Conservation (phyloP, 345 rosid species). For the Cardamine occulta region DNA sequence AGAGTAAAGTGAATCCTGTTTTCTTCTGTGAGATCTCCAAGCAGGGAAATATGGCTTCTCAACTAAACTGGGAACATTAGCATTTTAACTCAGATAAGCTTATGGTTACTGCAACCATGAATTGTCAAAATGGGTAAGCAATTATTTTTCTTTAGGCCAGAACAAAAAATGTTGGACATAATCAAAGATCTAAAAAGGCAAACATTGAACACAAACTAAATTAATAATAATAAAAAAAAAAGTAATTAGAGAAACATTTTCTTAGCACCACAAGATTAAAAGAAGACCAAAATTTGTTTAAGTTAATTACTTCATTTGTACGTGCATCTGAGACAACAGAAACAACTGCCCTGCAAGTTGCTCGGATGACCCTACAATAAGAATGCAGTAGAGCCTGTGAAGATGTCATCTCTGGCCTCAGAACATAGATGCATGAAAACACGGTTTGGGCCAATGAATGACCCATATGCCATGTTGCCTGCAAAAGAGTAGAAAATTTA, state of each 20-base stretch:
- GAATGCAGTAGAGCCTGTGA: slow-evolving; percentile 87
- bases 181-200: slow-evolving; percentile 12
- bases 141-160: background rate
- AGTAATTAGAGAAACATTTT: background rate
- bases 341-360: slow-evolving; percentile 93
- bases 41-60: slow-evolving; percentile 28
- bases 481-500: slow-evolving; percentile 47
- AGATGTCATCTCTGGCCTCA: slow-evolving; percentile 88
- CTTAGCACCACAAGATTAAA: slow-evolving; percentile 31
- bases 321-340: slow-evolving; percentile 96
- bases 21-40: slow-evolving; percentile 8
- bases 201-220: slow-evolving; percentile 14
- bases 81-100: slow-evolving; percentile 23
- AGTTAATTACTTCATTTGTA: slow-evolving; percentile 98
- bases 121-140: slow-evolving; percentile 15
- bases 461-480: slow-evolving; percentile 99
- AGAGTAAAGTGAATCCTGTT: background rate
- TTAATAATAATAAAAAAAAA: background rate
- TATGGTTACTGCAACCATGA: slow-evolving; percentile 18
- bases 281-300: slow-evolving; percentile 46
- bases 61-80: slow-evolving; percentile 13
- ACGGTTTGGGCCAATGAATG: slow-evolving; percentile 98
- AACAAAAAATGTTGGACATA: background rate
- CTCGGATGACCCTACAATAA: slow-evolving; percentile 80
- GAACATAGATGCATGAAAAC: slow-evolving; percentile 93